phyloP scores from a whole-genome alignment of 129 eudicot genomes.

The Kitagawia praeruptora region DNA sequence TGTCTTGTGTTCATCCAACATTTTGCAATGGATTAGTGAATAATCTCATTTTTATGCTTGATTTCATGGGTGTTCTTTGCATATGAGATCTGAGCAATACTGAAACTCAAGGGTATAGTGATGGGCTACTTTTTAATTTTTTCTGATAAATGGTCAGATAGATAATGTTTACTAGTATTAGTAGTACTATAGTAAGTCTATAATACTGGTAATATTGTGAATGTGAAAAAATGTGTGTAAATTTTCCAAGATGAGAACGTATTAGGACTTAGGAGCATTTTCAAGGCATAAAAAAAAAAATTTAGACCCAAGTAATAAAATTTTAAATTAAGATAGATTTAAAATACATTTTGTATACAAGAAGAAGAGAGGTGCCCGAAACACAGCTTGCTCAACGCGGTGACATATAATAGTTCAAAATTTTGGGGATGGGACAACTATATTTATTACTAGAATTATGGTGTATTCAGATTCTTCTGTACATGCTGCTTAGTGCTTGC shows the following conservation, averaged over 20 bases:
- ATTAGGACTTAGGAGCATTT: too few relatives aligned
- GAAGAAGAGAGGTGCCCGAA: not conserved
- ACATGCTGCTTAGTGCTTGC: not conserved
- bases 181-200: not conserved
- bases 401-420: not conserved
- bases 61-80: not conserved
- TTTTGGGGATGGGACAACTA: not conserved
- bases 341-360: not conserved
- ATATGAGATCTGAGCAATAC: conserved; percentile 8
- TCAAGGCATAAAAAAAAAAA: too few relatives aligned
- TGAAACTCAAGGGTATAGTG: not conserved
- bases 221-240: too few relatives aligned
- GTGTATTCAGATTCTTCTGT: not conserved
- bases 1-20: not conserved
- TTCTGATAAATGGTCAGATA: not conserved
- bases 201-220: too few relatives aligned
- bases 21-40: not conserved
- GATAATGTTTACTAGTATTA: not conserved
- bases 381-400: not conserved
- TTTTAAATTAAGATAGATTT: not conserved
- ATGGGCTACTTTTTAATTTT: not conserved
- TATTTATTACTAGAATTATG: not conserved
- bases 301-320: too few relatives aligned
- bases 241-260: not conserved
- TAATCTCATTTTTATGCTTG: not conserved